A percentile compares a stretch with the other conserved stretches of the same genome.
Evolutionary conservation across 345 rosid genomes (phyloP).

Genomic region (Bruguiera sexangula): DNA sequence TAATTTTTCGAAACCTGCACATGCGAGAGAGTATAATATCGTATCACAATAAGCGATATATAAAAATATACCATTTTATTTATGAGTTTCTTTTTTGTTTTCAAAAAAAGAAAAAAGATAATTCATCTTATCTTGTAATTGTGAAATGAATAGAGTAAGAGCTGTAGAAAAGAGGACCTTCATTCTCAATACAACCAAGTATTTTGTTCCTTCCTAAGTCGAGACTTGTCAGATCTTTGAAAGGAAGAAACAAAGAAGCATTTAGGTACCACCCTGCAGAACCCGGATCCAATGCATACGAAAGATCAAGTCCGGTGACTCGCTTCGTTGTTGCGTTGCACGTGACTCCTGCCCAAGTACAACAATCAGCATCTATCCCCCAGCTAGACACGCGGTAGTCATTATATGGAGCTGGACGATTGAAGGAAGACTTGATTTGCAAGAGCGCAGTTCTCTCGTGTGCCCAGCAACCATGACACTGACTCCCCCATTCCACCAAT

Average conservation of each 20-base stretch:
- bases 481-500: background rate
- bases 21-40: too few species aligned
- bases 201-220: background rate
- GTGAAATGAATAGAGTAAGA: too few species aligned
- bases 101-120: too few species aligned
- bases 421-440: background rate
- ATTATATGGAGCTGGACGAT: too few species aligned
- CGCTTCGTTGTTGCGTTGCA: slow-evolving; percentile 1
- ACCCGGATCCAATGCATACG: accelerated
- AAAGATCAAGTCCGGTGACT: background rate
- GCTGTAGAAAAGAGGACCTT: background rate
- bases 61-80: too few species aligned
- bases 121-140: too few species aligned
- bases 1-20: slow-evolving; percentile 5
- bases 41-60: too few species aligned
- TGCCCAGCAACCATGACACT: background rate
- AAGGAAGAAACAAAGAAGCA: slow-evolving; percentile 13
- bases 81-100: too few species aligned
- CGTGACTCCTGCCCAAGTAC: background rate
- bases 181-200: slow-evolving; percentile 2
- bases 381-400: background rate
- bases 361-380: background rate
- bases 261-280: slow-evolving; percentile 9
- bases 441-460: slow-evolving; percentile 5
- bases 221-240: background rate